These are phyloP conservation scores for Amoeboaphelidium protococcarum DNA, from an alignment of 371 early-diverging fungal genomes.

Conservation along the genomic window DNA sequence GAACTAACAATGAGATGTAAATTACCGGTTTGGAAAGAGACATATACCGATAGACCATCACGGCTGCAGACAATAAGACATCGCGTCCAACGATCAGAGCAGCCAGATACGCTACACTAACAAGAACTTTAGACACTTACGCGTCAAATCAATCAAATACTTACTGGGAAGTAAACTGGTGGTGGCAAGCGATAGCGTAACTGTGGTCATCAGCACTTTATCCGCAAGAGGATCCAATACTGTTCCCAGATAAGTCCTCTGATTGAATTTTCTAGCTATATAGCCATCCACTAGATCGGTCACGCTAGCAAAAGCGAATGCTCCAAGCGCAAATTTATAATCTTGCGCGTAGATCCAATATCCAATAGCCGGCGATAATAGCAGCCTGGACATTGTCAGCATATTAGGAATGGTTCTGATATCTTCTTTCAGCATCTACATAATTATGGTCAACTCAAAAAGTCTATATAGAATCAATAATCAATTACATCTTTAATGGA, in stretches of 20 bases:
- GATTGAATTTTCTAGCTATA: conserved; percentile 61
- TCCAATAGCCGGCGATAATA: not conserved
- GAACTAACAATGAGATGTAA: not conserved
- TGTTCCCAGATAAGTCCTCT: conserved; percentile 60
- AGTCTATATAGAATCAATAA: too few species aligned
- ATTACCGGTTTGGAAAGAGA: conserved; percentile 61
- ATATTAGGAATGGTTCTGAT: not conserved
- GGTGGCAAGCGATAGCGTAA: conserved; percentile 50
- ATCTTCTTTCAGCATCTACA: not conserved
- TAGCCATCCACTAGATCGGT: conserved; percentile 35
- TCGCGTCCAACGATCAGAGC: conserved; percentile 65
- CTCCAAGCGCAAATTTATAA: not conserved
- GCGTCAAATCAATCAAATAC: conserved; percentile 1
- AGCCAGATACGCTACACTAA: conserved; percentile 18
- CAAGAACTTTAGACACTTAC: not conserved
- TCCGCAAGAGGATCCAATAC: conserved; percentile 90
- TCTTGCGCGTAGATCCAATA: not conserved
- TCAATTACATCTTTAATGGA: too few species aligned
- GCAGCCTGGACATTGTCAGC: not conserved
- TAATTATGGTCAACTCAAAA: too few species aligned
- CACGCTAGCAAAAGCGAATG: not conserved
- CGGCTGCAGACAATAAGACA: conserved; percentile 38
- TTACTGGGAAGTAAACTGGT: conserved; percentile 47
- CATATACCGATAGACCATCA: conserved; percentile 59
- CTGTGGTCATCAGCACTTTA: conserved; percentile 71